A percentile compares a stretch with the other conserved stretches of the same genome.
phyloP scores from a whole-genome alignment of 345 rosid genomes.

The Crucihimalaya himalaica region DNA sequence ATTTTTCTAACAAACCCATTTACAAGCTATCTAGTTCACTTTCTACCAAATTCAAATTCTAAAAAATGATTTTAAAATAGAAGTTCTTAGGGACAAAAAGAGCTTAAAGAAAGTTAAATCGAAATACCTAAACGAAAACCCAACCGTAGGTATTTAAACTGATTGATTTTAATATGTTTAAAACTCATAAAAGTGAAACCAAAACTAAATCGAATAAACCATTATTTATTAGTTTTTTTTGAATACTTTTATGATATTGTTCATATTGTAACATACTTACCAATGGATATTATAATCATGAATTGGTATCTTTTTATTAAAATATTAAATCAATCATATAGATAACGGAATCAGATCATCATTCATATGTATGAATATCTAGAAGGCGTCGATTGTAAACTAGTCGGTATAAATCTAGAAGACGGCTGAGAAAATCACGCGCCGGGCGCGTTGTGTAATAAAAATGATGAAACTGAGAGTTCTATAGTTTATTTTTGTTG shows the following conservation, averaged over 20 bases:
- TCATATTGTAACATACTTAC: too few species aligned
- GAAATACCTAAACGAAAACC: background rate
- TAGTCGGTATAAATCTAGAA: slow-evolving; percentile 21
- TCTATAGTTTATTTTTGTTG: background rate
- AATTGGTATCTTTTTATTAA: background rate
- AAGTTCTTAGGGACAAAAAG: background rate
- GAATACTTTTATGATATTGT: background rate
- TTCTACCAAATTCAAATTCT: background rate
- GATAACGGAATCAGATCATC: background rate
- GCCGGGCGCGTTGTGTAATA: background rate
- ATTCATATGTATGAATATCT: background rate
- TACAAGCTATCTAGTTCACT: background rate
- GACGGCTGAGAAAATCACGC: slow-evolving; percentile 26
- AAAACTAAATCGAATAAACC: background rate
- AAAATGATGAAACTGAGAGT: background rate
- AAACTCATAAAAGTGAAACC: background rate
- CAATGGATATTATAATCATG: background rate
- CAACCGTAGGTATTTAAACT: background rate
- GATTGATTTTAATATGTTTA: background rate
- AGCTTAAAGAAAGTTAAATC: too few species aligned
- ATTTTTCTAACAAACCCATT: background rate
- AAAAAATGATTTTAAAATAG: background rate
- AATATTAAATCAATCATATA: background rate
- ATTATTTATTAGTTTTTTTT: background rate
- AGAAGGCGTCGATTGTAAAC: slow-evolving; percentile 23